These are phyloP conservation scores for Sporisorium exsertum DNA, from an alignment of 1,284 basidiomycete species.

Conservation along the genomic window DNA sequence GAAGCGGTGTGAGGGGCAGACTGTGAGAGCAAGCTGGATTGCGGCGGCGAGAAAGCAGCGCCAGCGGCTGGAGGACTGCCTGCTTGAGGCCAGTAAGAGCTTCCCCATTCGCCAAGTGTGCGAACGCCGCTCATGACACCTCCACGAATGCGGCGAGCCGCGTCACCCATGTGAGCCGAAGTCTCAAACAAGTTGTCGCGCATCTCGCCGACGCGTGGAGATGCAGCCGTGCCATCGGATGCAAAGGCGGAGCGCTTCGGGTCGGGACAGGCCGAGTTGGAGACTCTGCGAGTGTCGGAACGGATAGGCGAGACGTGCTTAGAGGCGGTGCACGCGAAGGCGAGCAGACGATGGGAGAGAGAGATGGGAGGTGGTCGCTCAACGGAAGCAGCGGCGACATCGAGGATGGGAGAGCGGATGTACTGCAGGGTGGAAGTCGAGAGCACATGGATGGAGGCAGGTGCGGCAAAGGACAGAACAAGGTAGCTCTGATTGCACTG, in stretches of 20 bases:
- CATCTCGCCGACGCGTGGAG: constrained; percentile 37
- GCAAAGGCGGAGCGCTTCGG: constrained; percentile 6
- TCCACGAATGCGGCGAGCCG: constrained; percentile 46
- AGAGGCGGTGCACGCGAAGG: constrained; percentile 21
- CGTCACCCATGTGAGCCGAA: constrained; percentile 43
- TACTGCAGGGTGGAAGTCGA: constrained; percentile 33
- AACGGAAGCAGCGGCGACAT: constrained; percentile 8
- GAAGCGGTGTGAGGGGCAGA: constrained; percentile 41
- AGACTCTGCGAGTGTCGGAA: constrained; percentile 22
- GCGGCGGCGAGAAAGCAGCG: constrained; percentile 16
- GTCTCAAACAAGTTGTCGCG: constrained; percentile 51
- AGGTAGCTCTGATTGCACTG: constrained; percentile 37
- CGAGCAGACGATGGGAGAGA: constrained; percentile 41
- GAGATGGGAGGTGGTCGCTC: constrained; percentile 27
- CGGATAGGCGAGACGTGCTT: constrained; percentile 14
- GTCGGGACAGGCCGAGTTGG: constrained; percentile 21
- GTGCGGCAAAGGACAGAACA: constrained; percentile 38
- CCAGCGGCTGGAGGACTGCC: constrained; percentile 17
- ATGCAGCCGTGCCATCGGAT: constrained; percentile 4
- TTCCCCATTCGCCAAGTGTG: constrained; percentile 48
- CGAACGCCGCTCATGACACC: constrained; percentile 48
- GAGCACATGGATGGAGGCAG: constrained; percentile 38
- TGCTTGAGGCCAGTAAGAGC: constrained; percentile 42
- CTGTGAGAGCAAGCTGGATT: constrained; percentile 34
- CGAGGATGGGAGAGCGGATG: constrained; percentile 16